Percentiles rank a stretch among this genome's conserved stretches.
These are phyloP conservation scores for Gilbertella persicaria DNA, from an alignment of 371 early-diverging fungal genomes.

Conservation along the genomic window DNA sequence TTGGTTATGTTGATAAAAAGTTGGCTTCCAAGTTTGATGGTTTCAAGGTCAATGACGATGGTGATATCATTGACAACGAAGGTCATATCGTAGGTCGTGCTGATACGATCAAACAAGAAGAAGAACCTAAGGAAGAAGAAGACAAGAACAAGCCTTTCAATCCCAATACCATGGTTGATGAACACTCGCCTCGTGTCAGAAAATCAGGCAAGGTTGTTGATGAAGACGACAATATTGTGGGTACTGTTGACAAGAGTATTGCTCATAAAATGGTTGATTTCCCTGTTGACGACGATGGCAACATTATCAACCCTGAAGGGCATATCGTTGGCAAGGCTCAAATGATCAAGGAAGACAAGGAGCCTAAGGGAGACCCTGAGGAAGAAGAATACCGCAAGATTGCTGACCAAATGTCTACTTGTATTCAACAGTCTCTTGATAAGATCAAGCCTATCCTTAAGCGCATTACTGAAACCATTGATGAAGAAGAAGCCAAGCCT, in stretches of 20 bases:
- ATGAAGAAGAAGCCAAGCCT: constrained; percentile 29
- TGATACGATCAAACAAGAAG: constrained; percentile 11
- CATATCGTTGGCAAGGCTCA: constrained; percentile 30
- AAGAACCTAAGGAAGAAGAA: constrained; percentile 6
- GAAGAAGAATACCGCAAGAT: constrained; percentile 28
- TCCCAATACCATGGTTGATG: constrained; percentile 21
- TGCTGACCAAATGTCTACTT: constrained; percentile 21
- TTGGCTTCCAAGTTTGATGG: constrained; percentile 13
- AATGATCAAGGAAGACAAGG: constrained; percentile 12
- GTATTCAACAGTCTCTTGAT: constrained; percentile 27
- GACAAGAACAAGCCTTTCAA: constrained; percentile 17
- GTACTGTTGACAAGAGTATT: constrained; percentile 16
- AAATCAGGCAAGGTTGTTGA: constrained; percentile 30
- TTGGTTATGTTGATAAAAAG: constrained; percentile 14
- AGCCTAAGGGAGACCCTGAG: constrained; percentile 25
- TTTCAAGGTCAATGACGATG: constrained; percentile 14
- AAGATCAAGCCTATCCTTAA: constrained; percentile 32
- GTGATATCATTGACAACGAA: constrained; percentile 13
- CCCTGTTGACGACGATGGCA: constrained; percentile 26
- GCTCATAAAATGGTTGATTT: constrained; percentile 21
- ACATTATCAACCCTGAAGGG: constrained; percentile 25
- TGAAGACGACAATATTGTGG: constrained; percentile 23
- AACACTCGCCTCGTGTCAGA: constrained; percentile 23
- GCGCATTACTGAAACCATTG: constrained; percentile 28
- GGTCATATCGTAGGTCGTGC: constrained; percentile 12